These are phyloP conservation scores for Plasmopara halstedii DNA, from an alignment of 352 stramenopile genomes.

Conservation along the genomic window DNA sequence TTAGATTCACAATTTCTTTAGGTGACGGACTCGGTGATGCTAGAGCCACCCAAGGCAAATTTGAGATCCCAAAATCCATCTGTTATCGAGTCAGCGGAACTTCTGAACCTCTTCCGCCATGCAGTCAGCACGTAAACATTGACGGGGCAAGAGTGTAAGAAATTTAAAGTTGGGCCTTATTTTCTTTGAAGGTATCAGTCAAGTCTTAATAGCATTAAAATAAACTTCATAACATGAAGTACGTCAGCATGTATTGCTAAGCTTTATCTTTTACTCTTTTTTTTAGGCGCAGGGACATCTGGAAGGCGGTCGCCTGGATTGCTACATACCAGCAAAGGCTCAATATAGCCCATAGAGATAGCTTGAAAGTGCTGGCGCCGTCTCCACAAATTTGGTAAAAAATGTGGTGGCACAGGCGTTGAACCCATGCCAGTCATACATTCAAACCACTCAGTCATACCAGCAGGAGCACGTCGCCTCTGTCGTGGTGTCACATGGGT, in stretches of 20 bases:
- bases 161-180: too few relatives aligned
- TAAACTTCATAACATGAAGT: not conserved
- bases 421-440: conserved; percentile 43
- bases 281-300: conserved; percentile 5
- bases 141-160: not conserved
- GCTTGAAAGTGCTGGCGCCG: conserved; percentile 38
- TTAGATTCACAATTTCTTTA: too few relatives aligned
- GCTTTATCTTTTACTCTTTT: conserved; percentile 3
- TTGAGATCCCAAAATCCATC: not conserved
- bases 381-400: conserved; percentile 33
- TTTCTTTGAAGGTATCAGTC: too few relatives aligned
- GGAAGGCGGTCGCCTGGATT: conserved; percentile 12
- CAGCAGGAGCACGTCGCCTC: conserved; percentile 13
- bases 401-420: conserved; percentile 17
- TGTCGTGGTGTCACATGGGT: conserved; percentile 37
- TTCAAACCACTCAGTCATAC: conserved; percentile 39
- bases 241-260: not conserved
- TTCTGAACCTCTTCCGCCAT: conserved; percentile 16
- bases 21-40: too few relatives aligned
- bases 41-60: too few relatives aligned
- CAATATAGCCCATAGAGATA: conserved; percentile 35
- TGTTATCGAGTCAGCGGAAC: not conserved
- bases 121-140: conserved; percentile 4
- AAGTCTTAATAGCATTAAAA: too few relatives aligned
- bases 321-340: conserved; percentile 26